Evolutionary conservation across 2,329 filamentous ascomycete genomes (phyloP), one percentile per base, ranked within the genome.

Genomic region (Drechslerella dactyloides): DNA sequence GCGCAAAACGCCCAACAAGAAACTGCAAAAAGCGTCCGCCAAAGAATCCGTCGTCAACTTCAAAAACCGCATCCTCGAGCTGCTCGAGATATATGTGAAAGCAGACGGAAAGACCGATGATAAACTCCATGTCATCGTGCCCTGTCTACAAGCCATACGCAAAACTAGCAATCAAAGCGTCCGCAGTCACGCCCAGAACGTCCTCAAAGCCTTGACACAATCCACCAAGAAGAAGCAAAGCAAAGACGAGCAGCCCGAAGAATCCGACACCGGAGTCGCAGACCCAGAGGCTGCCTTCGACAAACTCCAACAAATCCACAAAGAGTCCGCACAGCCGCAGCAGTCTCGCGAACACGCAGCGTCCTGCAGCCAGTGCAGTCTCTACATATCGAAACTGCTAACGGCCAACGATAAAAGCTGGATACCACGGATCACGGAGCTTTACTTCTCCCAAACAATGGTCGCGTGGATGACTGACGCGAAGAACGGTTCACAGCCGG

Each of bases 31-130:
- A 76, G 91, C 91, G 78, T 89, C 93, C 70, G 93, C 93, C 61
- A 94, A 91, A 78, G 90, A 93, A 75, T 91, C 87, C 19, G 90
- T 97, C 78, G 82, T 96, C 77, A 93, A 93, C 80, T 96, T 99
- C 84, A 99, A 99, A 82, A 90, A 91, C 79, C 90, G 93, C 46
- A 89, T 97, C 4, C 85, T 97, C 2, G 94, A 97, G 77, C 85
- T 97, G 0, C 83, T 97, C 10, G 86, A 89, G 70, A 89, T 94
- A 74, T 97, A 91, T 79, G 84, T 94, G 74, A 92, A 90, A 79
- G 89, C 89, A 75, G 89, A 94, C 80, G 60, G 42, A 19, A 66
- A 40, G 21, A 50, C 30, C 13, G 69, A 73, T 8, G 51, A 57
- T 1, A 66, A 65, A 46, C 51, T 73, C 10, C 40, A 17, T 10